Conservation (phyloP, 805 yeast species). For the Kodamaea kaohsiungensis region DNA sequence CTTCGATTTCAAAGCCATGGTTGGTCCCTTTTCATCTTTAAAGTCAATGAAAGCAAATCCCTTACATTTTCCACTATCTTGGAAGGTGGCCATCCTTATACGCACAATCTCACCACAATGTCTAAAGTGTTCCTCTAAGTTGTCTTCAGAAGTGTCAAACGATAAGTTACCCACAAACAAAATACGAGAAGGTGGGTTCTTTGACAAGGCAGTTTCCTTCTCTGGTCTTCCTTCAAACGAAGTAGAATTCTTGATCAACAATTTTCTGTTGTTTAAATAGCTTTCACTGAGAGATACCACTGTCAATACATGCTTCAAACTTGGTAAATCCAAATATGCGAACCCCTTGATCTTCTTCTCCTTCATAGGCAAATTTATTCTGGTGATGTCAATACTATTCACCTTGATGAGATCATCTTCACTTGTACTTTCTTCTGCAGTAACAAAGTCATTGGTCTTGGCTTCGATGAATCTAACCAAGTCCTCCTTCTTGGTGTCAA, state of each 20-base stretch:
- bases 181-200: slow-evolving; percentile 86
- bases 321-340: slow-evolving; percentile 82
- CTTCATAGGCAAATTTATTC: slow-evolving; percentile 80
- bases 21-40: slow-evolving; percentile 75
- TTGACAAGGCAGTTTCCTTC: slow-evolving; percentile 46
- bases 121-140: slow-evolving; percentile 77
- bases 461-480: slow-evolving; percentile 61
- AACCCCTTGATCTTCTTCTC: slow-evolving; percentile 77
- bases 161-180: slow-evolving; percentile 92
- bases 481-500: slow-evolving; percentile 79
- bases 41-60: slow-evolving; percentile 95
- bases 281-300: slow-evolving; percentile 72
- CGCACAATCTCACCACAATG: slow-evolving; percentile 86
- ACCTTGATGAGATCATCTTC: slow-evolving; percentile 33
- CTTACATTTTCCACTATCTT: slow-evolving; percentile 94
- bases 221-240: slow-evolving; percentile 89
- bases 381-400: slow-evolving; percentile 58
- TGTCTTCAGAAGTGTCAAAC: slow-evolving; percentile 84
- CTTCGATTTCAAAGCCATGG: slow-evolving; percentile 76
- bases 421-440: slow-evolving; percentile 21
- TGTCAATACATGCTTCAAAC: slow-evolving; percentile 56
- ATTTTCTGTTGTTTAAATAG: slow-evolving; percentile 77
- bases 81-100: slow-evolving; percentile 96
- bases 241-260: slow-evolving; percentile 77
- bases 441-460: slow-evolving; percentile 47